Percentiles rank a stretch among this genome's conserved stretches.
These are phyloP conservation scores for Echinosophora koreensis DNA, from an alignment of 306 rosid genomes.

Conservation along the genomic window DNA sequence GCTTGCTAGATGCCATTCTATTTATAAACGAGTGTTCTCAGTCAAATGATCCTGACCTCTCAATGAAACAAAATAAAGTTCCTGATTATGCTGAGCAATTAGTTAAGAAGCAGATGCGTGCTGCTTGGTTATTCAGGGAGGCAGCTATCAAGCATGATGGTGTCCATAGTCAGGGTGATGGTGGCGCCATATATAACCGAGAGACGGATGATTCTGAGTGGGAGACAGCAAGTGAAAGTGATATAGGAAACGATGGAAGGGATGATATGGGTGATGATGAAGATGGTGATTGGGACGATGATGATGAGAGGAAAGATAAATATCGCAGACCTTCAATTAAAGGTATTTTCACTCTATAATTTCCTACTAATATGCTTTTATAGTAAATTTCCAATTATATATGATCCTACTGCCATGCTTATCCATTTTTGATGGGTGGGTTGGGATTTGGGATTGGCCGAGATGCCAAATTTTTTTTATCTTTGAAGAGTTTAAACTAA, in stretches of 20 bases:
- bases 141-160: conserved; percentile 96
- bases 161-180: conserved; percentile 88
- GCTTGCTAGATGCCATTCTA: conserved; percentile 92
- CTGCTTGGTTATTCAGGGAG: conserved; percentile 97
- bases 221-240: conserved; percentile 99
- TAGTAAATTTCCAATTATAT: not conserved
- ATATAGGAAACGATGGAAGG: conserved; percentile 90
- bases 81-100: conserved; percentile 96
- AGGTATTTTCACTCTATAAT: conserved; percentile 61
- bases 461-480: conserved; percentile 10
- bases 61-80: conserved; percentile 88
- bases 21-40: conserved; percentile 98
- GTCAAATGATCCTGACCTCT: conserved; percentile 94
- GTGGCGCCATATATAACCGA: conserved; percentile 81
- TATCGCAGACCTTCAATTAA: conserved; percentile 74
- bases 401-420: conserved; percentile 1
- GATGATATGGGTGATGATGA: conserved; percentile 84
- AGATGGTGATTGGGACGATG: conserved; percentile 82
- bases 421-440: conserved; percentile 17
- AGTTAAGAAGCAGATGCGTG: conserved; percentile 98
- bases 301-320: conserved; percentile 69
- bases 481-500: not conserved
- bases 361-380: conserved; percentile 27
- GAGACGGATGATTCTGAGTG: conserved; percentile 97
- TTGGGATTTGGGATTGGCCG: conserved; percentile 5